Base-by-base conservation (phyloP, 164 flowering plant genomes). In the Macadamia tetraphylla region DNA sequence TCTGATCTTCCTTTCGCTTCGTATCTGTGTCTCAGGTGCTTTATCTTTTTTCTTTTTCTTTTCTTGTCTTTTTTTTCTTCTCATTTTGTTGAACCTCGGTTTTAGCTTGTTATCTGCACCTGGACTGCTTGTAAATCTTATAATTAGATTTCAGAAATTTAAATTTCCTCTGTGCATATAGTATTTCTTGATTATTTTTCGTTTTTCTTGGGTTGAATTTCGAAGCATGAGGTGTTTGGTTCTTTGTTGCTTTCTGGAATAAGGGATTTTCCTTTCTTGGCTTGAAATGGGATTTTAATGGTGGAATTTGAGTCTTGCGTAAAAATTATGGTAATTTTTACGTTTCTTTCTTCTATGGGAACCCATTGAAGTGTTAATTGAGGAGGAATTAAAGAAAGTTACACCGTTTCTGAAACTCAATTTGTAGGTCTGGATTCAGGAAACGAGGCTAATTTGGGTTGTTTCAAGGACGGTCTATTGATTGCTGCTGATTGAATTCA, bases 221-320 rank as follows among this genome's bases (percentile, higher is more conserved):
- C 53, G 60, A 40, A 62, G 32, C n/a, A 51, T 35, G 40, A 44
- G 49, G n/a, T 64, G 52, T 7, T 60, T 40, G 65, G 5, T 40
- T 30, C 58, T 69, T 64, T 46, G 64, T 51, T 43, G 31, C 42
- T 57, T 15, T 60, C 68, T 56, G 32, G 65, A 30, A 53, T 71
- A 18, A 23, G 49, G 6, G 62, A 65, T 40, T 40, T 72, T 63
- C 40, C 3, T 35, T 35, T 35, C 40, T 75, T 65, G 60, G 70
- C 64, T 62, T 72, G 51, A n/a, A 29, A 57, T 67, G 58, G 70
- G 60, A 53, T 68, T 60, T 61, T 73, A 44, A 11, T 58, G 67
- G 69, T 59, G 65, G 72, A 42, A 62, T 65, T 58, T 74, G 72
- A 62, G 60, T 61, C 49, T 48, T 32, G 48, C 29, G 31, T 30